These are phyloP conservation scores for Xenosphaeropsis pyriputrescens DNA, from an alignment of 2,329 filamentous ascomycete species.

Conservation along the genomic window DNA sequence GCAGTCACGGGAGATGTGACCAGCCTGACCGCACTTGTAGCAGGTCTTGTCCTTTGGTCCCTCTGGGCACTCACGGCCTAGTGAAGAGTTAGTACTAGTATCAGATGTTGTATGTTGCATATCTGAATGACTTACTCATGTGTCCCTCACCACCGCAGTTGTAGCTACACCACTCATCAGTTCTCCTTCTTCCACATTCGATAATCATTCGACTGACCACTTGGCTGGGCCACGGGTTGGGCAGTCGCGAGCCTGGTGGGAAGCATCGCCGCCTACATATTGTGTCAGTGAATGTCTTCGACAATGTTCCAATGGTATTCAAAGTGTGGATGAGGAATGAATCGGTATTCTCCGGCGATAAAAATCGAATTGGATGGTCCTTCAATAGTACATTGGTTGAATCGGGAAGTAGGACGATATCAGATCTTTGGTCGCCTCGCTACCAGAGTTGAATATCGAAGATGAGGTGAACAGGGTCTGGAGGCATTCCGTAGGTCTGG, in stretches of 20 bases:
- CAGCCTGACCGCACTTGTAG: constrained; percentile 67
- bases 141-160: constrained; percentile 68
- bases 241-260: constrained; percentile 75
- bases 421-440: background rate
- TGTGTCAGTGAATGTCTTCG: constrained; percentile 9
- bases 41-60: constrained; percentile 78
- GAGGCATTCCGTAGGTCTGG: background rate
- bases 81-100: constrained; percentile 8
- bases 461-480: background rate
- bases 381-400: background rate
- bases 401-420: background rate
- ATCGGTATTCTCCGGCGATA: background rate
- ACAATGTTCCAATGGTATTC: background rate
- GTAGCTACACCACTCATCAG: constrained; percentile 38
- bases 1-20: constrained; percentile 78
- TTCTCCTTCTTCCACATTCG: constrained; percentile 2
- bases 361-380: too few relatives aligned
- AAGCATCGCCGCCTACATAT: constrained; percentile 50
- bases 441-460: background rate
- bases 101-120: background rate
- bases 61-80: constrained; percentile 80
- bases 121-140: constrained; percentile 45
- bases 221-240: constrained; percentile 72
- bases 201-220: constrained; percentile 40
- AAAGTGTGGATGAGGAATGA: background rate